A percentile compares a stretch with the other conserved stretches of the same genome.
Conservation (phyloP, 495 filamentous ascomycete genomes). For the Neurospora pannonica region DNA sequence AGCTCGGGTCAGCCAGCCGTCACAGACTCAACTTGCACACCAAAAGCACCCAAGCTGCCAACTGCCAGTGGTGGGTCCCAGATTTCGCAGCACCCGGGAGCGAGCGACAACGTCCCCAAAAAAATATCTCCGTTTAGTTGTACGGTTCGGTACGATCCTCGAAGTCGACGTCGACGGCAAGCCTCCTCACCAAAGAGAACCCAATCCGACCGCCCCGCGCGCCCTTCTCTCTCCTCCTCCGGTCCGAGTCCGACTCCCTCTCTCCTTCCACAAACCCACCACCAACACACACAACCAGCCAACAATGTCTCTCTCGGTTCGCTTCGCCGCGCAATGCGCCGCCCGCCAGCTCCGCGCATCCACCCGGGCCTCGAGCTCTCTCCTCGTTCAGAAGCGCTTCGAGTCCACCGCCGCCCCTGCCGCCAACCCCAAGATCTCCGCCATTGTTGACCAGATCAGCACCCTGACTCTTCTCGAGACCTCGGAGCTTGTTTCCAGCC, state of each 20-base stretch:
- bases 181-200: slow-evolving; percentile 2
- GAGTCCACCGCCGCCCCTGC: slow-evolving; percentile 59
- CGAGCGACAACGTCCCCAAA: neutral
- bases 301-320: slow-evolving; percentile 50
- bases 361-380: slow-evolving; percentile 29
- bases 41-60: neutral
- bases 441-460: slow-evolving; percentile 96
- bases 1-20: neutral
- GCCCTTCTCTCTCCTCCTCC: slow-evolving; percentile 4
- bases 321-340: slow-evolving; percentile 50
- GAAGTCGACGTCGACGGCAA: neutral
- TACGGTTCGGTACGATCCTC: neutral
- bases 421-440: slow-evolving; percentile 75
- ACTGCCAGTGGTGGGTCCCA: neutral
- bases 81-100: neutral
- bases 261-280: neutral
- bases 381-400: slow-evolving; percentile 42
- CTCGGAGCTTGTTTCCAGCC: slow-evolving; percentile 79
- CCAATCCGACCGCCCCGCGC: slow-evolving; percentile 4
- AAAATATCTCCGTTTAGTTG: neutral
- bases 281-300: neutral
- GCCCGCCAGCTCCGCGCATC: slow-evolving; percentile 43
- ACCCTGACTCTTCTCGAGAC: slow-evolving; percentile 96
- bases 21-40: neutral
- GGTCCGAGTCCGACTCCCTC: neutral